Evolutionary conservation across 495 filamentous ascomycete species (phyloP).

Genomic region (Podospora anserina): DNA sequence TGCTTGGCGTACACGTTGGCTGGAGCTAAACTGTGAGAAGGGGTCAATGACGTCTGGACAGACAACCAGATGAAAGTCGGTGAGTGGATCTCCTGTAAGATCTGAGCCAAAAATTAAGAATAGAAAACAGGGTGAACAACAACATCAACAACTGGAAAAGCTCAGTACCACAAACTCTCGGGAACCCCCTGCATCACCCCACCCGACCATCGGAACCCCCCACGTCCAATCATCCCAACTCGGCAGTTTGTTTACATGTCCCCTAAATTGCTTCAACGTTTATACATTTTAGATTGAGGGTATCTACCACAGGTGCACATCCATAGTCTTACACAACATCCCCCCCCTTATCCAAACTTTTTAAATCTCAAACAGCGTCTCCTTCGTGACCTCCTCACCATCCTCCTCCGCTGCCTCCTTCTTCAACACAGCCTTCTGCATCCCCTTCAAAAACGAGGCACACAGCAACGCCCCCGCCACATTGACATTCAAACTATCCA

Average conservation of each 20-base stretch:
- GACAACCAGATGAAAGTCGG: background rate
- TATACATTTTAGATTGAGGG: constrained; percentile 4
- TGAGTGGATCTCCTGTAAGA: background rate
- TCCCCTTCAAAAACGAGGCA: constrained; percentile 49
- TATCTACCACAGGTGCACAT: constrained; percentile 19
- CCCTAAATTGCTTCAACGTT: background rate
- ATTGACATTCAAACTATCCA: constrained; percentile 86
- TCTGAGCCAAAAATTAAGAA: background rate
- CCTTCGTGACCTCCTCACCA: constrained; percentile 13
- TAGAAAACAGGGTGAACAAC: background rate
- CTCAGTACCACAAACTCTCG: background rate
- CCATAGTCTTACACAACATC: constrained; percentile 19
- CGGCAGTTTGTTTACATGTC: constrained; percentile 2
- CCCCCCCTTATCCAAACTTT: background rate
- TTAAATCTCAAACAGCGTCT: constrained; percentile 24
- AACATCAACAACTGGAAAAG: background rate
- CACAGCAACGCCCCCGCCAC: constrained; percentile 77
- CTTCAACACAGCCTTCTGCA: constrained; percentile 22
- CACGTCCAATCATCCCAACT: constrained; percentile 2
- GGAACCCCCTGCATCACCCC: constrained; percentile 3
- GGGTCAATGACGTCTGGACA: background rate
- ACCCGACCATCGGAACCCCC: background rate
- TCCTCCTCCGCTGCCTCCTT: constrained; percentile 16
- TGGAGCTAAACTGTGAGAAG: background rate
- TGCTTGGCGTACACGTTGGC: background rate